A percentile compares a stretch with the other conserved stretches of the same genome.
Evolutionary conservation across 2,329 filamentous ascomycete genomes (phyloP).

Genomic region (Didymella glomerata): DNA sequence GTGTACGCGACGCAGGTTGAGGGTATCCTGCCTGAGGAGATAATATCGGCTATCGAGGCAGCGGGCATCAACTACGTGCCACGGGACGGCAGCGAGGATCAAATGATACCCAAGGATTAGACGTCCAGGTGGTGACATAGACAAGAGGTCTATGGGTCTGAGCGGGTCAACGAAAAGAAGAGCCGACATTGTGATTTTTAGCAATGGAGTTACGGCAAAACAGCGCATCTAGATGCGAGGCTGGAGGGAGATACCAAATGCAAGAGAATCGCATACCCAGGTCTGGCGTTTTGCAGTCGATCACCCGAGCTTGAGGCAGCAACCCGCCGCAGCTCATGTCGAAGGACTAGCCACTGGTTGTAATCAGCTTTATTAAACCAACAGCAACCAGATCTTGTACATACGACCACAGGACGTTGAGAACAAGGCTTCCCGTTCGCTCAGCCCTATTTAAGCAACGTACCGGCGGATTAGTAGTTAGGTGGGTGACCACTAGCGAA

Average conservation of each 20-base stretch:
- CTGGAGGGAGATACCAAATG: slow-evolving; percentile 12
- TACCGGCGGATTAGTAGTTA: slow-evolving; percentile 4
- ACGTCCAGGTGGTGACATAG: not conserved
- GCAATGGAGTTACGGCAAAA: slow-evolving; percentile 37
- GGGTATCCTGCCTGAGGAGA: slow-evolving; percentile 72
- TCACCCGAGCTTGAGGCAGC: not conserved
- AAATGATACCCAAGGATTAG: slow-evolving; percentile 47
- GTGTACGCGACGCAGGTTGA: slow-evolving; percentile 96
- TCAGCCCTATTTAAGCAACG: slow-evolving; percentile 4
- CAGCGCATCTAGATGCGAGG: slow-evolving; percentile 15
- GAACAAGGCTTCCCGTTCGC: not conserved
- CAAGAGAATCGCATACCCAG: not conserved
- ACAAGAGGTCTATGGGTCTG: not conserved
- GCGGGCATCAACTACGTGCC: slow-evolving; percentile 69
- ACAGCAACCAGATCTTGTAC: not conserved
- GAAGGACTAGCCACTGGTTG: no score
- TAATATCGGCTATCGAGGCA: slow-evolving; percentile 64
- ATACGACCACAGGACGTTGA: slow-evolving; percentile 1
- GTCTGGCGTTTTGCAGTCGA: not conserved
- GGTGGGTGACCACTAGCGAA: slow-evolving; percentile 3
- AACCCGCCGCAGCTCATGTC: not conserved
- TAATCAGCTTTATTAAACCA: not conserved
- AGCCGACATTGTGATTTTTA: slow-evolving; percentile 29
- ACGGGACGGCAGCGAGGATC: slow-evolving; percentile 49
- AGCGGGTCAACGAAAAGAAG: not conserved